Evolutionary conservation across 208 protist genomes (phyloP).

Genomic region (Entamoeba invadens): DNA sequence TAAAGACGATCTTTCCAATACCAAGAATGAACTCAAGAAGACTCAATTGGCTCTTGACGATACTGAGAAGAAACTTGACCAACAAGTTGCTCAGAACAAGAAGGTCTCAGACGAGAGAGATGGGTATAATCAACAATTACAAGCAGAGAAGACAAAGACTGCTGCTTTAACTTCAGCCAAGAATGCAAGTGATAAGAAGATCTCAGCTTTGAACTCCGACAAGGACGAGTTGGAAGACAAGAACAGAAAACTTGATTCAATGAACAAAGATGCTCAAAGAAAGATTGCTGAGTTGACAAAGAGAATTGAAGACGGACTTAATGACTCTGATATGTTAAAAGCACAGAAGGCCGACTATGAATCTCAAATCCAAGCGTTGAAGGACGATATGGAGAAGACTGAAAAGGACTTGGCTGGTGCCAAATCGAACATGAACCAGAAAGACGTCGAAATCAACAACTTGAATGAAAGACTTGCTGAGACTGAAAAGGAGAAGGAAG

Average conservation of each 20-base stretch:
- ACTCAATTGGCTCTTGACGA: background rate
- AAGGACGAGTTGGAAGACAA: background rate
- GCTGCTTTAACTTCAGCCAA: background rate
- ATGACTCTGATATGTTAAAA: background rate
- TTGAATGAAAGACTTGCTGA: background rate
- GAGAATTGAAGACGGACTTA: background rate
- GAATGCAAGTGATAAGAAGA: background rate
- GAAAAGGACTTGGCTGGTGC: background rate
- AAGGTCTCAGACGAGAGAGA: background rate
- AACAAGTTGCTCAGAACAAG: background rate
- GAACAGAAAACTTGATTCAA: background rate
- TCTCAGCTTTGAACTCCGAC: background rate
- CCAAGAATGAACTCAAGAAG: background rate
- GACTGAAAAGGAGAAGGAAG: background rate
- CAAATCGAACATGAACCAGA: background rate
- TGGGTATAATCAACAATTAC: background rate
- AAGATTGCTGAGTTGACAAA: background rate
- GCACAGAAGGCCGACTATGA: background rate
- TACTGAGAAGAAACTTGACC: background rate
- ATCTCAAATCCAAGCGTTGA: background rate
- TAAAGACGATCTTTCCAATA: background rate
- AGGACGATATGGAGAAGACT: background rate
- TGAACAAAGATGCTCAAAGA: background rate
- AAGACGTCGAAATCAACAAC: background rate
- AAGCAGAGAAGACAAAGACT: background rate